A percentile compares a stretch with the other conserved stretches of the same genome.
Evolutionary conservation across 768 basidiomycete genomes (phyloP).

Genomic region (Chiua virens): DNA sequence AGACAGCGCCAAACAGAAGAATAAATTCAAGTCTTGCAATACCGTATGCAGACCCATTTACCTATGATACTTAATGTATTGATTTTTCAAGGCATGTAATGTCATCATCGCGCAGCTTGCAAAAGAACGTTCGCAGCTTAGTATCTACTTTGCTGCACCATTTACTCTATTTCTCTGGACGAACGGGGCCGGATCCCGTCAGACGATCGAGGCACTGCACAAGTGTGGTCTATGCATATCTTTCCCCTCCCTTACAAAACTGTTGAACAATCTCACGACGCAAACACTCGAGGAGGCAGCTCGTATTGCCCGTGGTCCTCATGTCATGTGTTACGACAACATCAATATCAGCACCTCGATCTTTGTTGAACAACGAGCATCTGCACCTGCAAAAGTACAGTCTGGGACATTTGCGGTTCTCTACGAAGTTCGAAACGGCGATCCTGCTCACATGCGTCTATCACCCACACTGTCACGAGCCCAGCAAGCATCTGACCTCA

Average conservation of each 20-base stretch:
- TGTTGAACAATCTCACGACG: not conserved
- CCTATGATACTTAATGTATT: too few relatives aligned
- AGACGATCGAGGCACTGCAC: not conserved
- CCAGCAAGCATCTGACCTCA: too few relatives aligned
- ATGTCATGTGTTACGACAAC: conserved; percentile 23
- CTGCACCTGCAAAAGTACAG: conserved; percentile 33
- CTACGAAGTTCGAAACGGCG: too few relatives aligned
- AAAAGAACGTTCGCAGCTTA: not conserved
- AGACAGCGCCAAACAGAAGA: not conserved
- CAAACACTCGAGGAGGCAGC: not conserved
- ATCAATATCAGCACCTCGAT: conserved; percentile 32
- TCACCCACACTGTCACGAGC: too few relatives aligned
- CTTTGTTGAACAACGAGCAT: conserved; percentile 29
- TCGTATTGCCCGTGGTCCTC: not conserved
- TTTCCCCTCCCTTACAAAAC: not conserved
- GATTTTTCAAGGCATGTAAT: not conserved
- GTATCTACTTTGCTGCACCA: not conserved
- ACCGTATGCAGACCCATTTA: too few relatives aligned
- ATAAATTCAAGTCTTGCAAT: too few relatives aligned
- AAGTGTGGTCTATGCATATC: conserved; percentile 1
- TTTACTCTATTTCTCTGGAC: not conserved
- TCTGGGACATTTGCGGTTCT: conserved; percentile 26
- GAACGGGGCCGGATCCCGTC: not conserved
- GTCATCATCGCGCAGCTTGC: not conserved
- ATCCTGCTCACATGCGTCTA: too few relatives aligned